Percentiles rank a stretch among this genome's conserved stretches.
phyloP scores from a whole-genome alignment of 495 filamentous ascomycete genomes.

The Filosporella fistucella region DNA sequence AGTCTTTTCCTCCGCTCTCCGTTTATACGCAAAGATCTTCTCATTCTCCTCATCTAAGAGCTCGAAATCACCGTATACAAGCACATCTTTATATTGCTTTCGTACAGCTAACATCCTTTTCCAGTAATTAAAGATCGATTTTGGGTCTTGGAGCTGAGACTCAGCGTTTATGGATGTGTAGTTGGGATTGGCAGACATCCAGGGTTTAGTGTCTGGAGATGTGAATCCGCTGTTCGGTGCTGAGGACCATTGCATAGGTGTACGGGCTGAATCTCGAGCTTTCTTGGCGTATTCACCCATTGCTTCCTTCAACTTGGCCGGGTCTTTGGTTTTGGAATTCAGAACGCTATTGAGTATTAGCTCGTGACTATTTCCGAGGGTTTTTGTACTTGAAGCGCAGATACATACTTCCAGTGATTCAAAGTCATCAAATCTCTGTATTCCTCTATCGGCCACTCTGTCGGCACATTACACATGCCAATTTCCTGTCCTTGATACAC shows the following conservation, averaged over 20 bases:
- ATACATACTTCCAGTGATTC: slow-evolving; percentile 43
- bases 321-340: slow-evolving; percentile 19
- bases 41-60: slow-evolving; percentile 33
- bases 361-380: background rate
- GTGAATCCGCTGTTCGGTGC: slow-evolving; percentile 46
- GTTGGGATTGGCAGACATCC: slow-evolving; percentile 54
- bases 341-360: slow-evolving; percentile 31
- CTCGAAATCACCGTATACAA: slow-evolving; percentile 42
- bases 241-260: slow-evolving; percentile 60
- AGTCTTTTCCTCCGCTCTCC: slow-evolving; percentile 8
- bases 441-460: slow-evolving; percentile 55
- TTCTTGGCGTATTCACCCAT: slow-evolving; percentile 45
- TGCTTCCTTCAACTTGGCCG: background rate
- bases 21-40: slow-evolving; percentile 30
- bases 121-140: slow-evolving; percentile 44
- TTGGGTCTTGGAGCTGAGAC: slow-evolving; percentile 33
- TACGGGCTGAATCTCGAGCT: slow-evolving; percentile 51
- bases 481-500: slow-evolving; percentile 76
- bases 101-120: slow-evolving; percentile 35
- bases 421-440: slow-evolving; percentile 70
- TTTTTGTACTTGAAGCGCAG: no score
- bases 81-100: slow-evolving; percentile 34
- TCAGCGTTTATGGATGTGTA: slow-evolving; percentile 48
- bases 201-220: slow-evolving; percentile 37
- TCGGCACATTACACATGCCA: slow-evolving; percentile 70